These are phyloP conservation scores for Tulasnella sp. DNA, from an alignment of 768 basidiomycete genomes.

Conservation along the genomic window DNA sequence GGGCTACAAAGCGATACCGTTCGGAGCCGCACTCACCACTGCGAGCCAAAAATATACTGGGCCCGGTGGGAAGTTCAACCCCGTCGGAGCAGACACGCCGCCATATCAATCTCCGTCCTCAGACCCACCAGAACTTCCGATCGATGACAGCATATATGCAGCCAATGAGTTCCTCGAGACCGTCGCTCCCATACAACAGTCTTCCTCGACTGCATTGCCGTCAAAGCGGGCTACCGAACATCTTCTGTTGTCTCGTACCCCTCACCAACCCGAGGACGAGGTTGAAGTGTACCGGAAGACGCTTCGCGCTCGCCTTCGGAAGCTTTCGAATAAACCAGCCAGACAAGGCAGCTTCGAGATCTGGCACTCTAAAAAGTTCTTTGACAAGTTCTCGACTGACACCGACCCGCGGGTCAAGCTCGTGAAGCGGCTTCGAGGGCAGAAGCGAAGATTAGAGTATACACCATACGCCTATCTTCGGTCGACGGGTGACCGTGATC, in stretches of 20 bases:
- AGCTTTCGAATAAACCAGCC: background rate
- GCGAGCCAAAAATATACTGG: conserved; percentile 63
- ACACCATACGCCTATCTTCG: conserved; percentile 6
- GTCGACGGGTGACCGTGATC: background rate
- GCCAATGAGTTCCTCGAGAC: conserved; percentile 3
- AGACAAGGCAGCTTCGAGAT: conserved; percentile 6
- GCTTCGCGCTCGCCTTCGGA: background rate
- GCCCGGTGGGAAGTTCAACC: conserved; percentile 52
- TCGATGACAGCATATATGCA: background rate
- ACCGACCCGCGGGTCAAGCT: conserved; percentile 68
- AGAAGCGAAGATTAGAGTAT: conserved; percentile 44
- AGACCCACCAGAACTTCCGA: background rate
- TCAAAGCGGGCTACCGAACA: background rate
- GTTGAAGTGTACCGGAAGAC: conserved; percentile 6
- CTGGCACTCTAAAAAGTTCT: conserved; percentile 12
- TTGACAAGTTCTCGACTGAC: conserved; percentile 39
- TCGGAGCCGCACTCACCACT: conserved; percentile 48
- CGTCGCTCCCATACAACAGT: background rate
- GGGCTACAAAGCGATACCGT: conserved; percentile 65
- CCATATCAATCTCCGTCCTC: background rate
- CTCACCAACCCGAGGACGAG: background rate
- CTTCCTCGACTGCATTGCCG: background rate
- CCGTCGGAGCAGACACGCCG: background rate
- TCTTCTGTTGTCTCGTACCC: background rate
- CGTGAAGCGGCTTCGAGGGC: conserved; percentile 54